Conservation (phyloP, 2,329 filamentous ascomycete genomes). For the Claviceps fusiformis region DNA sequence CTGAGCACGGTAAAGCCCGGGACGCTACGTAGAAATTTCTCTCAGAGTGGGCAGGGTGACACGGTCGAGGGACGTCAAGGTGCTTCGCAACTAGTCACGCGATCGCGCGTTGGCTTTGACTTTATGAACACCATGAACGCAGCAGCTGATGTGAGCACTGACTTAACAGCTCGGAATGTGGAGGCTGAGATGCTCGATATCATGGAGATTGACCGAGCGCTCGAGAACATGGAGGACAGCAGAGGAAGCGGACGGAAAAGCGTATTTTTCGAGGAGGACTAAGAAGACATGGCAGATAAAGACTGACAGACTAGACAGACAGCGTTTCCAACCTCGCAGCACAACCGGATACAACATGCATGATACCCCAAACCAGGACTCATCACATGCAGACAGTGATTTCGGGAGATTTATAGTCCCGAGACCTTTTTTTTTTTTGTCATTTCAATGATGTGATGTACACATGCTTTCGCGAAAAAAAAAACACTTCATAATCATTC, state of each 20-base stretch:
- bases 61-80: slow-evolving; percentile 9
- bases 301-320: slow-evolving; percentile 13
- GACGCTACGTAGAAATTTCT: slow-evolving; percentile 19
- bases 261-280: slow-evolving; percentile 36
- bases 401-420: not conserved
- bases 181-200: slow-evolving; percentile 51
- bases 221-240: slow-evolving; percentile 40
- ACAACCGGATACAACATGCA: slow-evolving; percentile 7
- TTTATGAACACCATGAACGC: slow-evolving; percentile 38
- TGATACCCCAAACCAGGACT: not conserved
- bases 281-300: slow-evolving; percentile 5
- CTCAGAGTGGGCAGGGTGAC: slow-evolving; percentile 16
- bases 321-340: not conserved
- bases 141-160: slow-evolving; percentile 38
- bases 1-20: slow-evolving; percentile 32
- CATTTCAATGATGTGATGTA: not conserved
- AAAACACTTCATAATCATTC: slow-evolving; percentile 17
- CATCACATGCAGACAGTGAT: not conserved
- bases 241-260: slow-evolving; percentile 34
- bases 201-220: slow-evolving; percentile 48
- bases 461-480: not conserved
- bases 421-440: not conserved
- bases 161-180: slow-evolving; percentile 37
- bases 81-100: slow-evolving; percentile 13
- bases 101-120: slow-evolving; percentile 28